These are phyloP conservation scores for Leptodermis oblonga DNA, from an alignment of 257 asterid genomes.

Conservation along the genomic window DNA sequence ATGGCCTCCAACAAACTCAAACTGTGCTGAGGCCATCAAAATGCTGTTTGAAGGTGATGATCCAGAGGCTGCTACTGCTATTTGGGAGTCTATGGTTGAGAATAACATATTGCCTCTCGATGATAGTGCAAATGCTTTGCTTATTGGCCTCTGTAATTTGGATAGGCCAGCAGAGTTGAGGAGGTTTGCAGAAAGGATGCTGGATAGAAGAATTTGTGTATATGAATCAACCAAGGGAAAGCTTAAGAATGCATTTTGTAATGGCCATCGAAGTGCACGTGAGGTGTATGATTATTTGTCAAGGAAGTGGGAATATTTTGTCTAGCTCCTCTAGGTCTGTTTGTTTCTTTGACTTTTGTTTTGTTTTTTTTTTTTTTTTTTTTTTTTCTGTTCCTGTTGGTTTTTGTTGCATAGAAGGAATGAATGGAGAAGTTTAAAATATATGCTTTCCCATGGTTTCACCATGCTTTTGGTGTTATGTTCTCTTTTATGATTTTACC, in stretches of 20 bases:
- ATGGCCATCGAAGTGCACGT: conserved; percentile 43
- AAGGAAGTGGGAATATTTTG: conserved; percentile 62
- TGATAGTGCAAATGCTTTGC: conserved; percentile 61
- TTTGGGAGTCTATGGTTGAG: conserved; percentile 64
- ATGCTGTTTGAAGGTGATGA: conserved; percentile 60
- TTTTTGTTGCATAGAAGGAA: neutral
- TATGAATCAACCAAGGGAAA: conserved; percentile 59
- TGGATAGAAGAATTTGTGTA: conserved; percentile 47
- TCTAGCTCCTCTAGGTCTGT: conserved; percentile 24
- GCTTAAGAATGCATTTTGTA: conserved; percentile 43
- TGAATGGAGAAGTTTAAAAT: neutral
- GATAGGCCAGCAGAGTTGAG: conserved; percentile 53
- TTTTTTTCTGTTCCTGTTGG: no score
- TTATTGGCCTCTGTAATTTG: conserved; percentile 58
- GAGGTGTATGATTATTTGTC: conserved; percentile 50
- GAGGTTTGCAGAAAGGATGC: conserved; percentile 62
- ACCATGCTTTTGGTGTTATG: neutral
- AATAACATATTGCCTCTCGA: conserved; percentile 49
- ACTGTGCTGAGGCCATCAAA: conserved; percentile 51
- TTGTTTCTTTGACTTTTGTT: neutral
- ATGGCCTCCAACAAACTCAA: conserved; percentile 54
- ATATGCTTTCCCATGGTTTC: neutral
- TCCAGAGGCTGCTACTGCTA: conserved; percentile 63
- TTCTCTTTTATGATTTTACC: no score
- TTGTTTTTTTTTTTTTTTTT: no score